A percentile compares a stretch with the other conserved stretches of the same genome.
Conservation (phyloP, 1,284 basidiomycete genomes). For the Rhodotorula sp. region DNA sequence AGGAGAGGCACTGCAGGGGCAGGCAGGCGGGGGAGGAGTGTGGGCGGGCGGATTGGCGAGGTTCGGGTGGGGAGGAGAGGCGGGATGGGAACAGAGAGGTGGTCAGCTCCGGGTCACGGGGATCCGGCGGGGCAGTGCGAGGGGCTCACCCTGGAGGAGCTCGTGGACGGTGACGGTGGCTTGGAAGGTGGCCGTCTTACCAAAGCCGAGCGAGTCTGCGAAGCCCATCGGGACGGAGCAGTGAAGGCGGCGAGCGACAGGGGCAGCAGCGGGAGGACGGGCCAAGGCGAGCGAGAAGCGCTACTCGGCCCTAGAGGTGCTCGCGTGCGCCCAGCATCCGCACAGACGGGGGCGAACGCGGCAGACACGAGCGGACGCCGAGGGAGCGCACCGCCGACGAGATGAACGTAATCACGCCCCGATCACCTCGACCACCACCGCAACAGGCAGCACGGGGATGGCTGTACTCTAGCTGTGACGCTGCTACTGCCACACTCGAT, state of each 20-base stretch:
- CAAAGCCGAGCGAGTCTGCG: constrained; percentile 26
- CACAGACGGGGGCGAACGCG: too few species aligned
- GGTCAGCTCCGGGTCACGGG: not conserved
- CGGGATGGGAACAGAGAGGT: not conserved
- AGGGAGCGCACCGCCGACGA: too few species aligned
- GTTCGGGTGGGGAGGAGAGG: not conserved
- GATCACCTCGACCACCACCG: too few species aligned
- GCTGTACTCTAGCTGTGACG: too few species aligned
- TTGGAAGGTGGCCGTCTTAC: constrained; percentile 30
- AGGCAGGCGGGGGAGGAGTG: not conserved
- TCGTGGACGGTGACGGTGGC: constrained; percentile 36
- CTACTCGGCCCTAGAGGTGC: too few species aligned
- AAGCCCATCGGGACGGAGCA: constrained; percentile 12
- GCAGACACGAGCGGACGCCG: too few species aligned
- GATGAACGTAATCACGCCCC: too few species aligned
- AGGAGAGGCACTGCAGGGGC: constrained; percentile 29
- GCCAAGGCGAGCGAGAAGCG: too few species aligned
- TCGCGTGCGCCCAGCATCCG: too few species aligned
- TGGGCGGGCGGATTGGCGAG: not conserved
- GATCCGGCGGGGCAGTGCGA: not conserved
- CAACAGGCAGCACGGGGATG: too few species aligned
- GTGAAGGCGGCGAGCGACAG: not conserved
- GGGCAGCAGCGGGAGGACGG: not conserved
- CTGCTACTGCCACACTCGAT: too few species aligned
- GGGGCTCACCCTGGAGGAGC: constrained; percentile 28